Evolutionary conservation across 2,329 filamentous ascomycete species (phyloP).

Genomic region (Chaetomiaceae sp.): DNA sequence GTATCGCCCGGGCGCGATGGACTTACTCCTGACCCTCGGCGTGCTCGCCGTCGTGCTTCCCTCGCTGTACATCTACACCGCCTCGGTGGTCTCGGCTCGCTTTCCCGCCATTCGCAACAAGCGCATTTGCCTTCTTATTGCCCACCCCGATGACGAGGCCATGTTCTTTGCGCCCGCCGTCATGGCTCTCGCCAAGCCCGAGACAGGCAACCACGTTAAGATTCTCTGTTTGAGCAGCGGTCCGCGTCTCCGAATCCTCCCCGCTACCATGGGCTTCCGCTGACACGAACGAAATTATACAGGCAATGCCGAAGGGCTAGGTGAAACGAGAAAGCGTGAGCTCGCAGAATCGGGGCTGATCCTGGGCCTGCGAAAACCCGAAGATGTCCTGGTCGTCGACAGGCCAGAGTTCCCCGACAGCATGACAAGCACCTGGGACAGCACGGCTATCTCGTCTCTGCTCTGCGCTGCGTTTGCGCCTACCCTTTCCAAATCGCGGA

Average conservation of each 20-base stretch:
- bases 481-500: conserved; percentile 40
- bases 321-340: conserved; percentile 76
- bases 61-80: conserved; percentile 49
- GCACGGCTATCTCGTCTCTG: conserved; percentile 62
- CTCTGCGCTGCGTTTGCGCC: conserved; percentile 72
- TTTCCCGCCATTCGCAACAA: conserved; percentile 72
- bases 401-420: conserved; percentile 82
- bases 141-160: conserved; percentile 96
- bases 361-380: conserved; percentile 67
- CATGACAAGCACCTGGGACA: conserved; percentile 76
- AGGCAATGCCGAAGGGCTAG: conserved; percentile 84
- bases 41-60: conserved; percentile 40
- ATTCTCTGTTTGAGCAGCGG: conserved; percentile 89
- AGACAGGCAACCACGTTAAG: conserved; percentile 83
- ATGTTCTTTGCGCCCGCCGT: conserved; percentile 98
- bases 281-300: conserved; percentile 5
- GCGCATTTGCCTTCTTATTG: conserved; percentile 86
- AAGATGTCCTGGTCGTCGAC: conserved; percentile 83
- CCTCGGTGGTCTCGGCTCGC: conserved; percentile 41
- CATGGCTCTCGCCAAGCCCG: conserved; percentile 73
- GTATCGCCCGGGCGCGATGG: conserved; percentile 23
- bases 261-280: background rate
- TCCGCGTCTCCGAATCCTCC: conserved; percentile 29
- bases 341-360: conserved; percentile 72
- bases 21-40: conserved; percentile 29